Evolutionary conservation across 208 protist species (phyloP).

Genomic region (Leishmania braziliensis): DNA sequence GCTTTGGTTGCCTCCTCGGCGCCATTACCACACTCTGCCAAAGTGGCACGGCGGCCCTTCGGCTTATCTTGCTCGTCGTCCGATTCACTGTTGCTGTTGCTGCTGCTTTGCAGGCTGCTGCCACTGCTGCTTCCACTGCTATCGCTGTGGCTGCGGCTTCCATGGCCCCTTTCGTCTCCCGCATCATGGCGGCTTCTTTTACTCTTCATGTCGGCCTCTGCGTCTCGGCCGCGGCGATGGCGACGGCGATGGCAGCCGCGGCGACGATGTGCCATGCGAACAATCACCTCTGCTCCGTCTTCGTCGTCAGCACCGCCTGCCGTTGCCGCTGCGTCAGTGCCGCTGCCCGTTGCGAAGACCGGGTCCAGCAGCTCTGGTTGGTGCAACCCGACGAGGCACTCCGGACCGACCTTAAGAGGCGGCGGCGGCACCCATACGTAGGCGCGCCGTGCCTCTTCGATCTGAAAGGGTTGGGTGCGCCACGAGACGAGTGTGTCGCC

Average conservation of each 20-base stretch:
- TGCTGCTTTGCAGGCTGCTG: slow-evolving; percentile 1
- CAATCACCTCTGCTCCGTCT: neutral
- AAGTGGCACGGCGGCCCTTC: neutral
- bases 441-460: slow-evolving; percentile 53
- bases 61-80: neutral
- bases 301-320: slow-evolving; percentile 3
- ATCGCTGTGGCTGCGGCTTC: neutral
- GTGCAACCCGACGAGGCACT: slow-evolving; percentile 38
- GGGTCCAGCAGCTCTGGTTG: slow-evolving; percentile 16
- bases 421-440: slow-evolving; percentile 80
- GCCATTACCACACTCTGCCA: neutral
- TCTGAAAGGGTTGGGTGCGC: slow-evolving; percentile 77
- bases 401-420: slow-evolving; percentile 40
- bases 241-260: slow-evolving; percentile 3
- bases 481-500: slow-evolving; percentile 67
- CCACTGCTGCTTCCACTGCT: slow-evolving; percentile 22
- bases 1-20: neutral
- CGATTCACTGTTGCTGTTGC: neutral
- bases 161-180: neutral
- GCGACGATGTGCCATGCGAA: slow-evolving; percentile 8
- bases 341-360: neutral
- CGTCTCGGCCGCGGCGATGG: neutral
- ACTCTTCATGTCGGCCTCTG: neutral
- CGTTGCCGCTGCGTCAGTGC: neutral
- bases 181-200: neutral